Evolutionary conservation across 306 rosid species (phyloP), one percentile per base, ranked within the genome.

Genomic region (Lagenaria siceraria): DNA sequence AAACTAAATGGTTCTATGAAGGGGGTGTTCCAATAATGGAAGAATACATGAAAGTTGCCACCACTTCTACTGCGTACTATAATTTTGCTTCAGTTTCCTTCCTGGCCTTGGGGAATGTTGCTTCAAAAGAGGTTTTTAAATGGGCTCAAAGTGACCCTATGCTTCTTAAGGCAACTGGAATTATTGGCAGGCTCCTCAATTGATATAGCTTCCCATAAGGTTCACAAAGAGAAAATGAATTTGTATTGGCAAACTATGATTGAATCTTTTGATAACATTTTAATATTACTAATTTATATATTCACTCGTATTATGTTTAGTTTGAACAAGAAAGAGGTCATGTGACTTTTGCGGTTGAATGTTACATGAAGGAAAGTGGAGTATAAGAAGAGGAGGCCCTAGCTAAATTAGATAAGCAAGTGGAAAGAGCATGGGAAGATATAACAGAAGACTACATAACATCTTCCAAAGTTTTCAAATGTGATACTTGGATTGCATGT

Each of bases 21-120:
- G 74, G 80, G 21, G 24, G 66, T 49, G 27, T 52, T 0, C 89
- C 87, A 61, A 82, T 71, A 17, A 17, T 72, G 19, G 88, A 88
- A 7, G 87, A 88, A 76, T 86, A 61, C 10, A 61, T 61, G 66
- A 7, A 61, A 29, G 38, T 61, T 61, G 40, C 66, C 18, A 61
- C 5, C 80, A 68, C 3, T 33, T 12, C 7, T 54, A 51, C 80
- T n/a, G 3, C 14, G 40, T 36, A 54, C 77, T 12, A 25, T 42
- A 1, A 75, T 46, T 31, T 75, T 75, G 14, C 51, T 65, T 3
- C n/a, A 64, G 22, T 10, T 61, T 27, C 66, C 7, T 25, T 61
- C 40, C 66, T 61, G 13, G 38, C 38, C 5, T 0, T 25, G 70
- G 79, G 69, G 29, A 19, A 53, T 18, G 62, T 61, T 42, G 77